Base-by-base conservation (phyloP, 495 filamentous ascomycete genomes). In the Talaromyces proteolyticus region DNA sequence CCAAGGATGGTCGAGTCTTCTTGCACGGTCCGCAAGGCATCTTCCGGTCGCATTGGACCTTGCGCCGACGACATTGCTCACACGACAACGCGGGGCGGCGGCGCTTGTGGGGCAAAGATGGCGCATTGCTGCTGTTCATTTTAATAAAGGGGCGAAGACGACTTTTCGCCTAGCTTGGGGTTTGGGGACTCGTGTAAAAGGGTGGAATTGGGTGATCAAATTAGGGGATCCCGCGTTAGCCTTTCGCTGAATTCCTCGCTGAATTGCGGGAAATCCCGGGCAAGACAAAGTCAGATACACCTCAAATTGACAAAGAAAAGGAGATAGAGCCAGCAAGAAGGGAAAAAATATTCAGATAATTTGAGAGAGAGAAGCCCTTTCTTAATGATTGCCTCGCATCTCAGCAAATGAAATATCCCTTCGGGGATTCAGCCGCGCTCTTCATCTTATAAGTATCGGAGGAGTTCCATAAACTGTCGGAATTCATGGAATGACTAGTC, bases 1-100 rank as follows among this genome's bases (percentile, higher is more conserved):
- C 24, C 42, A 56, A 43, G 6, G 60, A 53, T 26, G 44, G 55
- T 18, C 63, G 60, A n/a, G 61, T 53, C 42, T 66, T 68, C 26
- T 44, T 53, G 46, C 66, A 72, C 21, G 66, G 56, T 24, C 57
- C 55, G 49, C 73, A 77, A 6, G 72, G 73, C 42, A 54, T 47
- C 17, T 54, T 53, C 17, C 66, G 62, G 51, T 75, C 73, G 52
- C 72, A 77, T 51, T 67, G 67, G 25, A 74, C 61, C 53, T 77
- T 77, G 41, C 65, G 65, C 3, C 49, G 58, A 8, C 72, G 66
- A 49, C 72, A 75, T 47, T 69, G 64, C 47, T 67, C 59, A 54
- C 73, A 77, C 0, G 72, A 69, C 3, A 64, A 56, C 11, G 69
- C 68, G 3, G 70, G 72, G 18, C 73, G 65, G 1, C 70, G 59